Conservation (phyloP, 768 basidiomycete genomes). For the Mycena venus region DNA sequence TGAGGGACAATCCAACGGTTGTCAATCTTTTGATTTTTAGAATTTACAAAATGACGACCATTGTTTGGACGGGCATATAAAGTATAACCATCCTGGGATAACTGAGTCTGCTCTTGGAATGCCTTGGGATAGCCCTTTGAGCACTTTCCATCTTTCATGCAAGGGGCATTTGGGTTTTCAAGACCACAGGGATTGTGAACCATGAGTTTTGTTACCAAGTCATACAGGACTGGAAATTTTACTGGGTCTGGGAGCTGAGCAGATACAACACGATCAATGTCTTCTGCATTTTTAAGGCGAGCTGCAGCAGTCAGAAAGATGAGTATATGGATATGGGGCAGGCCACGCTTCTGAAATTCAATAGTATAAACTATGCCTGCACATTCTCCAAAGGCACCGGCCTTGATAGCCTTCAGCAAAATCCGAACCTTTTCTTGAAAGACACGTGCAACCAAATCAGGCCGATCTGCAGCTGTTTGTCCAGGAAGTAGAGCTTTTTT, state of each 20-base stretch:
- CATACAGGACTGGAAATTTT: constrained; percentile 35
- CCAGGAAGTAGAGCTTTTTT: not conserved
- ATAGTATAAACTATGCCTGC: constrained; percentile 50
- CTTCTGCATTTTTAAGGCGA: too few relatives aligned
- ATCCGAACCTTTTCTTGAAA: too few relatives aligned
- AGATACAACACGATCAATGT: too few relatives aligned
- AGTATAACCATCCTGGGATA: too few relatives aligned
- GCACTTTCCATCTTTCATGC: constrained; percentile 54
- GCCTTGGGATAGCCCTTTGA: constrained; percentile 53
- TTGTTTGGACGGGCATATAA: constrained; percentile 36
- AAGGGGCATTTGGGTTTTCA: constrained; percentile 38
- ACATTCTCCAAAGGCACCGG: not conserved
- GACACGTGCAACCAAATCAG: constrained; percentile 34
- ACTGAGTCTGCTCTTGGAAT: constrained; percentile 45
- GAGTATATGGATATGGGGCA: too few relatives aligned
- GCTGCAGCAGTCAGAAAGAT: too few relatives aligned
- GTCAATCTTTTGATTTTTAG: constrained; percentile 44
- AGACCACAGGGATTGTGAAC: constrained; percentile 56
- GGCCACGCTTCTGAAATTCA: constrained; percentile 62
- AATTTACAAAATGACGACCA: constrained; percentile 11
- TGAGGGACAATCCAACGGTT: too few relatives aligned
- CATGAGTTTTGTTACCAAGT: constrained; percentile 49
- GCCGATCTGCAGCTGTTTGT: not conserved
- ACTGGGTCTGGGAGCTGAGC: constrained; percentile 49
- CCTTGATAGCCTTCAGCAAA: too few relatives aligned